phyloP scores from a whole-genome alignment of 1,284 basidiomycete species.

The Tremellales sp. region DNA sequence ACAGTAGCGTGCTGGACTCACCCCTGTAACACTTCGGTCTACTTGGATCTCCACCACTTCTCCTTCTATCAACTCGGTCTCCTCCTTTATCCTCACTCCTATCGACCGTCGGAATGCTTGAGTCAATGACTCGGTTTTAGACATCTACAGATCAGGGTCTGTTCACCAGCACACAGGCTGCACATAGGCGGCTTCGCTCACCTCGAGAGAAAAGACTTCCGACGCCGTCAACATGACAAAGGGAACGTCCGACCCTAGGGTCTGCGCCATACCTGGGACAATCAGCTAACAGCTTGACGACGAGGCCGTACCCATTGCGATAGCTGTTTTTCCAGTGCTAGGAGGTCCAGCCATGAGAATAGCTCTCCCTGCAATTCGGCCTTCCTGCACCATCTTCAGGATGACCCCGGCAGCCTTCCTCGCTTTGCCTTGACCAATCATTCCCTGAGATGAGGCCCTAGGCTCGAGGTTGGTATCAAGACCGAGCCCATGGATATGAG shows the following conservation, averaged over 20 bases:
- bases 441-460: conserved; percentile 75
- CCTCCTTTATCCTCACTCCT: conserved; percentile 95
- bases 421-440: conserved; percentile 94
- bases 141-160: conserved; percentile 58
- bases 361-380: conserved; percentile 87
- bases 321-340: conserved; percentile 94
- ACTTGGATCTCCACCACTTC: conserved; percentile 99
- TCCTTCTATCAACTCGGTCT: conserved; percentile 95
- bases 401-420: conserved; percentile 96
- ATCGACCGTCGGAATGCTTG: conserved; percentile 94
- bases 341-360: conserved; percentile 96
- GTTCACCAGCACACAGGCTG: neutral
- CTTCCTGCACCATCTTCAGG: conserved; percentile 96
- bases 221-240: conserved; percentile 96
- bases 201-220: conserved; percentile 91
- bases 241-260: conserved; percentile 86
- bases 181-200: conserved; percentile 16
- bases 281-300: neutral
- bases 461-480: conserved; percentile 88
- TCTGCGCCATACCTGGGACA: conserved; percentile 90
- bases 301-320: conserved; percentile 74
- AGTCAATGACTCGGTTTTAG: conserved; percentile 95
- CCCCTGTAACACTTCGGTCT: conserved; percentile 92
- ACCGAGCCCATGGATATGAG: conserved; percentile 92
- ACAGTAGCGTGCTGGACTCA: conserved; percentile 51